Evolutionary conservation across 768 basidiomycete genomes (phyloP).

Genomic region (Termitomyces sp.): DNA sequence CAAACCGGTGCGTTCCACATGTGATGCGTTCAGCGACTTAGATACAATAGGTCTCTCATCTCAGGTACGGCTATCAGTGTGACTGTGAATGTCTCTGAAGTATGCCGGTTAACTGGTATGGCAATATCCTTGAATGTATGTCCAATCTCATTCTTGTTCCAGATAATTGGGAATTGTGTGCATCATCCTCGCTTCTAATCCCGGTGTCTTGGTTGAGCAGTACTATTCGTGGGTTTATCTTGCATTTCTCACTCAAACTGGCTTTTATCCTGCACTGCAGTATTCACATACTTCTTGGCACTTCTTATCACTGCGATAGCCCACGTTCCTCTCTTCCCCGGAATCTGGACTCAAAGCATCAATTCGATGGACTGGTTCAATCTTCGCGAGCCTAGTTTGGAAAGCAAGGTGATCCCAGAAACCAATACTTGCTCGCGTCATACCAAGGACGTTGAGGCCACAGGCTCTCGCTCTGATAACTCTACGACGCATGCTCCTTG

Average conservation of each 20-base stretch:
- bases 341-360: slow-evolving; percentile 50
- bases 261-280: slow-evolving; percentile 21
- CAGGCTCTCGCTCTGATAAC: slow-evolving; percentile 4
- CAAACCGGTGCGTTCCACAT: slow-evolving; percentile 41
- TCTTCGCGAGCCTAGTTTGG: neutral
- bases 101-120: slow-evolving; percentile 29
- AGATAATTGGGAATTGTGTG: slow-evolving; percentile 40
- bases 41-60: neutral
- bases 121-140: neutral
- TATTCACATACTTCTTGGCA: slow-evolving; percentile 50
- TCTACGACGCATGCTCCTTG: slow-evolving; percentile 38
- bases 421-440: slow-evolving; percentile 9
- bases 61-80: slow-evolving; percentile 45
- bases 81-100: slow-evolving; percentile 36
- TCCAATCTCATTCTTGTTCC: slow-evolving; percentile 1
- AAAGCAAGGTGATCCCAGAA: slow-evolving; percentile 2
- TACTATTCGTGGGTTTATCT: slow-evolving; percentile 35
- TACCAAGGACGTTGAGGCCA: slow-evolving; percentile 20
- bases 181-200: slow-evolving; percentile 42
- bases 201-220: slow-evolving; percentile 45
- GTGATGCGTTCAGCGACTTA: neutral
- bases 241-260: neutral
- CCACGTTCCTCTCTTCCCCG: slow-evolving; percentile 37
- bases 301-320: slow-evolving; percentile 42
- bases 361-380: slow-evolving; percentile 58